Evolutionary conservation across 2,329 filamentous ascomycete species (phyloP).

Genomic region (Thielaviopsis euricoi): DNA sequence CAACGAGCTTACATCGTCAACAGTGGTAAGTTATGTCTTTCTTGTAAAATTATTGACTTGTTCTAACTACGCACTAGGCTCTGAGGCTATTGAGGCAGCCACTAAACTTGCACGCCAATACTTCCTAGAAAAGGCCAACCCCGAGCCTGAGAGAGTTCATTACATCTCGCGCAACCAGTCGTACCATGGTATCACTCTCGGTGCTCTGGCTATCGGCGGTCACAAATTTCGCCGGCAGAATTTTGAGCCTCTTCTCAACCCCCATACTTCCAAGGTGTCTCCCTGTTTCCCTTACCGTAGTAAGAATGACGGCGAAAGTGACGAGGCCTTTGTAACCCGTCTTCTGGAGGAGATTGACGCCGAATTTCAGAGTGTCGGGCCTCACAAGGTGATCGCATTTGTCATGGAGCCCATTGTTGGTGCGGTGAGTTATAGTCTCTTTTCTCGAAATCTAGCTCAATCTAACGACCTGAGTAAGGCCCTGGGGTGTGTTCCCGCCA

Average conservation of each 20-base stretch:
- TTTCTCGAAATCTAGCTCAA: neutral
- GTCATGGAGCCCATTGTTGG: constrained; percentile 33
- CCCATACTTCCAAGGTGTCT: constrained; percentile 17
- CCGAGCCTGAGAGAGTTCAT: constrained; percentile 21
- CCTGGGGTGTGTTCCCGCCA: constrained; percentile 33
- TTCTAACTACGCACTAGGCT: neutral
- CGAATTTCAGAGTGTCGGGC: constrained; percentile 29
- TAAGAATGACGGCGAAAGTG: constrained; percentile 18
- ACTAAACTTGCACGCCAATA: constrained; percentile 34
- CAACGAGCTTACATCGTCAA: constrained; percentile 23
- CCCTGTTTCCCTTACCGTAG: constrained; percentile 16
- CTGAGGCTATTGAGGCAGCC: constrained; percentile 27
- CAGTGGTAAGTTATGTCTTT: constrained; percentile 17
- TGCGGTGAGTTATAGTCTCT: constrained; percentile 14
- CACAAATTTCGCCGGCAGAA: constrained; percentile 16
- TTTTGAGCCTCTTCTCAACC: constrained; percentile 16
- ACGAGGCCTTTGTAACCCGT: constrained; percentile 23
- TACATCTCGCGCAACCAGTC: constrained; percentile 28
- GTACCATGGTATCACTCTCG: constrained; percentile 35
- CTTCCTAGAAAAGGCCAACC: constrained; percentile 21
- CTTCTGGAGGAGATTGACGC: constrained; percentile 29
- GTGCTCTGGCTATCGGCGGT: constrained; percentile 24
- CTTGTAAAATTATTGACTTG: neutral
- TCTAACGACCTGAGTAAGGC: constrained; percentile 20
- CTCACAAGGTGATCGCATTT: constrained; percentile 30